phyloP scores from a whole-genome alignment of 2,329 filamentous ascomycete species.

The Ustulina deusta region DNA sequence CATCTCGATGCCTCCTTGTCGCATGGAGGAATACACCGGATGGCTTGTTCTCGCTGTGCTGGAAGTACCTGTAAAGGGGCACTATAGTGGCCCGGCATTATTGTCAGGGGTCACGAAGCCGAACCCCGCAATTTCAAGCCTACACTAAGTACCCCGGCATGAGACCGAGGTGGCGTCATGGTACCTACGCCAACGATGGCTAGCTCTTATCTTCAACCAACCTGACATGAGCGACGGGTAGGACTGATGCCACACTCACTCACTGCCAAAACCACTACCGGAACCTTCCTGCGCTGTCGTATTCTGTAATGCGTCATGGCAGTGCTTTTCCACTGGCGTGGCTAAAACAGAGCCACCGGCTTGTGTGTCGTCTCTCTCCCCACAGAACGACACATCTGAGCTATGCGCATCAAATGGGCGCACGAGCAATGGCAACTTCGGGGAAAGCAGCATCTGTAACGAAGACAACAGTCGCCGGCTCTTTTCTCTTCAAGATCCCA shows the following conservation, averaged over 20 bases:
- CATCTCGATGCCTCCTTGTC: background rate
- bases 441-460: slow-evolving; percentile 37
- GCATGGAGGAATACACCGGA: background rate
- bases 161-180: background rate
- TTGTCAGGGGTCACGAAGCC: background rate
- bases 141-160: too few species aligned
- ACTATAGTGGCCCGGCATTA: background rate
- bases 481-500: slow-evolving; percentile 63
- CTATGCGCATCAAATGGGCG: slow-evolving; percentile 12
- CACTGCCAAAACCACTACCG: background rate
- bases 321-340: slow-evolving; percentile 4
- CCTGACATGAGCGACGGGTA: background rate
- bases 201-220: slow-evolving; percentile 7
- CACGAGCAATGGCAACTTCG: slow-evolving; percentile 32
- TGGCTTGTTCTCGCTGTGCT: background rate
- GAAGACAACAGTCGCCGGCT: slow-evolving; percentile 60
- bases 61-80: background rate
- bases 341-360: slow-evolving; percentile 4
- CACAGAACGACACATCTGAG: slow-evolving; percentile 8
- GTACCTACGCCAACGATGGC: background rate
- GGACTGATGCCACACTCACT: background rate
- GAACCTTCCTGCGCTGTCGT: background rate
- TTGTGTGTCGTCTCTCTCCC: background rate
- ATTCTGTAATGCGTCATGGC: slow-evolving; percentile 29
- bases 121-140: too few species aligned